Conservation (phyloP, 352 stramenopile genomes). For the Nothophytophthora sp. region DNA sequence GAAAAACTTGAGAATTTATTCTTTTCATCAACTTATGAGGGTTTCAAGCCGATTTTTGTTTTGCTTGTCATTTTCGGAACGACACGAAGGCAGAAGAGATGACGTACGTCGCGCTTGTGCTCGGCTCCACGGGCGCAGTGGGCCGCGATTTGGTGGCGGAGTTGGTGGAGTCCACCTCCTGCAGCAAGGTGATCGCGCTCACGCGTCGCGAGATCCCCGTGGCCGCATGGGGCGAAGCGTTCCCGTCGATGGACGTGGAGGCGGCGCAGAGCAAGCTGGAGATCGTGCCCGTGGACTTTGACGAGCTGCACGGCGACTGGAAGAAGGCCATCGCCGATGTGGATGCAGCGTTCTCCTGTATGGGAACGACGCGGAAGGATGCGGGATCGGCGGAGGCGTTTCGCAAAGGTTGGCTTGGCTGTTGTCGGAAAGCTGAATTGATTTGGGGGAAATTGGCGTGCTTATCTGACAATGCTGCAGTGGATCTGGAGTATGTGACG, state of each 20-base stretch:
- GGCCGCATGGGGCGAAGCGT: conserved; percentile 35
- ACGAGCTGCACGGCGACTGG: conserved; percentile 38
- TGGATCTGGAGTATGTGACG: conserved; percentile 68
- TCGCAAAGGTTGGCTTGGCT: conserved; percentile 38
- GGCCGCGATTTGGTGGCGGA: conserved; percentile 66
- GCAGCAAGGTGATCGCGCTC: conserved; percentile 61
- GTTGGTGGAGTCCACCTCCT: conserved; percentile 54
- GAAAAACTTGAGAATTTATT: no score
- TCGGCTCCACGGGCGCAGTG: conserved; percentile 64
- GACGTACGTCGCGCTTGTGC: conserved; percentile 52
- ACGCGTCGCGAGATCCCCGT: conserved; percentile 56
- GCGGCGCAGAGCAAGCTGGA: conserved; percentile 51
- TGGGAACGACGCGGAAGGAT: conserved; percentile 75
- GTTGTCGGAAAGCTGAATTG: not conserved
- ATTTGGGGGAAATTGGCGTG: not conserved
- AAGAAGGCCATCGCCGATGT: conserved; percentile 32
- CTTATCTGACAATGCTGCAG: conserved; percentile 20
- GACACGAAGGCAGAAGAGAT: conserved; percentile 8
- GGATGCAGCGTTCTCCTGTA: conserved; percentile 60
- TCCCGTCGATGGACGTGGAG: conserved; percentile 44
- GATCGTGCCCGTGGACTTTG: conserved; percentile 55
- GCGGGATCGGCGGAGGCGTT: conserved; percentile 61
- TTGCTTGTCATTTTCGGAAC: not conserved
- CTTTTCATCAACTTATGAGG: no score
- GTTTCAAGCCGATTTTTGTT: no score